Conservation (phyloP, 208 protist species). For the Tritrichomonas foetus region DNA sequence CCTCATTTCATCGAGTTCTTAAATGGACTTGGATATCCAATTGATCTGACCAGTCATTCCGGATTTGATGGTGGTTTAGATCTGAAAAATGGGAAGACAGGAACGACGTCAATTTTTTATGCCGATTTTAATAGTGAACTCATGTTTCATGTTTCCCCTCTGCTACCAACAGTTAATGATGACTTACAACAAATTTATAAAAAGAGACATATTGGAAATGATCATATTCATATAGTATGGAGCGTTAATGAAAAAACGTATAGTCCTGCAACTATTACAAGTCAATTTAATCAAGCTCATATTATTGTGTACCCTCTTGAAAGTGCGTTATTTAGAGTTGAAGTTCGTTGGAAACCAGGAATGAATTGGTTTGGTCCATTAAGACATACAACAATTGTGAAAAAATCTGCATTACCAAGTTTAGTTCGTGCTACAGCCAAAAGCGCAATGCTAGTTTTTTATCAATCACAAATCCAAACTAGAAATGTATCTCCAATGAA, state of each 20-base stretch:
- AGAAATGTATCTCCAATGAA: too few species aligned
- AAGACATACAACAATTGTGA: slow-evolving; percentile 61
- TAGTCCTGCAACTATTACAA: slow-evolving; percentile 62
- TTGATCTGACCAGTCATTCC: neutral
- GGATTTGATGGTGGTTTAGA: neutral
- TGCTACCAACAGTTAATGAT: neutral
- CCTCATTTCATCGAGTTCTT: neutral
- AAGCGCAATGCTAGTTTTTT: neutral
- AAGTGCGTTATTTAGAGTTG: slow-evolving; percentile 63
- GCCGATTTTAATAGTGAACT: neutral
- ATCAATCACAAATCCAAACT: too few species aligned
- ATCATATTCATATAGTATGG: slow-evolving; percentile 73
- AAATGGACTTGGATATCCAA: neutral
- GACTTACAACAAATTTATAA: slow-evolving; percentile 43
- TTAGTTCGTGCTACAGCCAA: slow-evolving; percentile 66
- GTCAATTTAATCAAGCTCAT: slow-evolving; percentile 71
- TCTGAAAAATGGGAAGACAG: neutral
- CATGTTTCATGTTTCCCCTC: neutral
- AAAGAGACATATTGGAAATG: slow-evolving; percentile 72
- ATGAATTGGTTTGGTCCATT: slow-evolving; percentile 62
- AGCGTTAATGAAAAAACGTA: slow-evolving; percentile 65
- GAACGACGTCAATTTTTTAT: neutral
- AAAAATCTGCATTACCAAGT: slow-evolving; percentile 56
- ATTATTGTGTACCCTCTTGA: slow-evolving; percentile 70
- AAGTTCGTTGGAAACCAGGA: slow-evolving; percentile 54